These are phyloP conservation scores for Volvariella volvacea DNA, from an alignment of 1,284 basidiomycete genomes.

Conservation along the genomic window DNA sequence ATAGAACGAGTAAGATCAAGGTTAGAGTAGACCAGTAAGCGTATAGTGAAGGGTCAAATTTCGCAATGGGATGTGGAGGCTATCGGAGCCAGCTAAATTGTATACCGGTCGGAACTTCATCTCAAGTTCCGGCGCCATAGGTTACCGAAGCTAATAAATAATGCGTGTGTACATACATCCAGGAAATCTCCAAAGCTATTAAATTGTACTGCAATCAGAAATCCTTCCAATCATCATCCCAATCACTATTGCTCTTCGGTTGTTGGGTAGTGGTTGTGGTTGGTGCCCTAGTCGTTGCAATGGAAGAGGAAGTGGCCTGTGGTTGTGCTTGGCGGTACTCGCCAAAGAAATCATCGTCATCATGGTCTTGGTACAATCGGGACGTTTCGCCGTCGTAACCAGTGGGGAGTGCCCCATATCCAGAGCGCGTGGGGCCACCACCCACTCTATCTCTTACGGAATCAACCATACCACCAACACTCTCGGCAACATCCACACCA, in stretches of 20 bases:
- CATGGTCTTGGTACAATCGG: constrained; percentile 47
- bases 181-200: too few relatives aligned
- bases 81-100: too few relatives aligned
- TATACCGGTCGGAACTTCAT: too few relatives aligned
- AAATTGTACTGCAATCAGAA: constrained; percentile 33
- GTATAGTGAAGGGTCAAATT: not conserved
- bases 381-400: constrained; percentile 47
- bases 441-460: constrained; percentile 45
- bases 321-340: constrained; percentile 31
- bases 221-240: constrained; percentile 76
- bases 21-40: too few relatives aligned
- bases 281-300: constrained; percentile 12
- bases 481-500: constrained; percentile 75
- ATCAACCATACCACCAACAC: constrained; percentile 53
- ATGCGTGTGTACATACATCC: constrained; percentile 2
- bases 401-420: constrained; percentile 48
- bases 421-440: constrained; percentile 38
- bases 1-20: too few relatives aligned
- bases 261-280: constrained; percentile 9
- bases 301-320: constrained; percentile 14
- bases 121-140: constrained; percentile 1
- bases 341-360: constrained; percentile 51
- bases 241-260: constrained; percentile 43
- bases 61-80: too few relatives aligned
- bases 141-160: not conserved